Percentiles rank a stretch among this genome's conserved stretches.
These are phyloP conservation scores for Alternaria sp. DNA, from an alignment of 2,329 filamentous ascomycete genomes.

Conservation along the genomic window DNA sequence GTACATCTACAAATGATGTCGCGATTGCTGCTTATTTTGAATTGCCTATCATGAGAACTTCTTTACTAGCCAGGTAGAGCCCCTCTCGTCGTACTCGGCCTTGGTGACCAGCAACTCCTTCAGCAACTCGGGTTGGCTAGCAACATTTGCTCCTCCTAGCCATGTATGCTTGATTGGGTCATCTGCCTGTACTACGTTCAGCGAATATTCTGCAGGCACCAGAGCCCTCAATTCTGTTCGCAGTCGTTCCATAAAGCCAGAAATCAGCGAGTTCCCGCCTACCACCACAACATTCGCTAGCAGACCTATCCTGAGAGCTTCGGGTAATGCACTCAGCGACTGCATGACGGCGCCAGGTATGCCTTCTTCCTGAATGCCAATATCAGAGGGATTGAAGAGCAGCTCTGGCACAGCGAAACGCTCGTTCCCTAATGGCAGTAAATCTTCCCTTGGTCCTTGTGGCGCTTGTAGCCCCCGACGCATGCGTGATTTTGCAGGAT, in stretches of 20 bases:
- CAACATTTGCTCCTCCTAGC: conserved; percentile 82
- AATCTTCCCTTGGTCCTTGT: conserved; percentile 71
- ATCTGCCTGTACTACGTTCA: conserved; percentile 62
- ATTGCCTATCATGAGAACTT: conserved; percentile 64
- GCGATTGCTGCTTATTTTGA: not conserved
- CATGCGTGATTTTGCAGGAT: conserved; percentile 68
- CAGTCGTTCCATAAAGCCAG: conserved; percentile 82
- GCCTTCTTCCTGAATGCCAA: conserved; percentile 84
- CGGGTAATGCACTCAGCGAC: conserved; percentile 75
- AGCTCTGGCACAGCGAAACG: conserved; percentile 90
- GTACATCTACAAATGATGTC: not conserved
- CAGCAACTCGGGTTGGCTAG: conserved; percentile 70
- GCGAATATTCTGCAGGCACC: conserved; percentile 41
- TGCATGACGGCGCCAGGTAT: conserved; percentile 84
- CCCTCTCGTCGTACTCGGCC: conserved; percentile 89
- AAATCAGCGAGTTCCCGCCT: conserved; percentile 81
- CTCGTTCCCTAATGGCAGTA: conserved; percentile 88
- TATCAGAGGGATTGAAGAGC: conserved; percentile 84
- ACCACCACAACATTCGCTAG: conserved; percentile 89
- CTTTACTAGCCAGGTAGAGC: conserved; percentile 73
- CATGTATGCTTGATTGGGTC: conserved; percentile 86
- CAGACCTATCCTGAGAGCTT: conserved; percentile 83
- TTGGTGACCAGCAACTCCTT: conserved; percentile 78
- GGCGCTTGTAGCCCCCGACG: conserved; percentile 58
- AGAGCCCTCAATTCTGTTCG: conserved; percentile 73